A percentile compares a stretch with the other conserved stretches of the same genome.
These are phyloP conservation scores for Fusarium humuli DNA, from an alignment of 2,329 filamentous ascomycete species.

Conservation along the genomic window DNA sequence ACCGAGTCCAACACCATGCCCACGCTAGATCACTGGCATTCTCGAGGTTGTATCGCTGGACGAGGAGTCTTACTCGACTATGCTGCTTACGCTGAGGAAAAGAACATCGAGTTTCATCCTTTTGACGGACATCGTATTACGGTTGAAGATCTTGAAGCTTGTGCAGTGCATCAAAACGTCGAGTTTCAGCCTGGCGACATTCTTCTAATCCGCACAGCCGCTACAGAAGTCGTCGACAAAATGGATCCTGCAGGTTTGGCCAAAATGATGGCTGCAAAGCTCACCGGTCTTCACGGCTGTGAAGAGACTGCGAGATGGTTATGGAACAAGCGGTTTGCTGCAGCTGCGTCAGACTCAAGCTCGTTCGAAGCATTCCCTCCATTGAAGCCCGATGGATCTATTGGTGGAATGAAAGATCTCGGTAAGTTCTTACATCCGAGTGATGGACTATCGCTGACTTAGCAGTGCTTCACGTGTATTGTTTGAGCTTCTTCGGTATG, in stretches of 20 bases:
- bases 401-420: constrained; percentile 50
- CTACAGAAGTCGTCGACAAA: constrained; percentile 67
- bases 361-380: constrained; percentile 74
- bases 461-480: constrained; percentile 60
- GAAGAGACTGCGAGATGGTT: constrained; percentile 72
- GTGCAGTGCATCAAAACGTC: constrained; percentile 69
- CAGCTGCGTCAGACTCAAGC: constrained; percentile 71
- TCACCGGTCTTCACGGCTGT: constrained; percentile 58
- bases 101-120: constrained; percentile 63
- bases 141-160: constrained; percentile 65
- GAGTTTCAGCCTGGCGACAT: constrained; percentile 75
- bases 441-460: background rate
- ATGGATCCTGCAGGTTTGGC: constrained; percentile 53
- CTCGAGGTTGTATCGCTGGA: constrained; percentile 41
- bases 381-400: constrained; percentile 55
- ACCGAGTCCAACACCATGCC: constrained; percentile 45
- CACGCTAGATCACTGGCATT: constrained; percentile 63
- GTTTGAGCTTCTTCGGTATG: constrained; percentile 65
- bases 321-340: constrained; percentile 76
- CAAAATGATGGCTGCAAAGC: constrained; percentile 47
- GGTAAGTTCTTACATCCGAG: constrained; percentile 43
- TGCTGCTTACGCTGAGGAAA: constrained; percentile 60
- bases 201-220: constrained; percentile 73
- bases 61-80: constrained; percentile 69
- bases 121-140: constrained; percentile 66